Evolutionary conservation across 2,329 filamentous ascomycete genomes (phyloP).

Genomic region (Coleophoma crateriformis): DNA sequence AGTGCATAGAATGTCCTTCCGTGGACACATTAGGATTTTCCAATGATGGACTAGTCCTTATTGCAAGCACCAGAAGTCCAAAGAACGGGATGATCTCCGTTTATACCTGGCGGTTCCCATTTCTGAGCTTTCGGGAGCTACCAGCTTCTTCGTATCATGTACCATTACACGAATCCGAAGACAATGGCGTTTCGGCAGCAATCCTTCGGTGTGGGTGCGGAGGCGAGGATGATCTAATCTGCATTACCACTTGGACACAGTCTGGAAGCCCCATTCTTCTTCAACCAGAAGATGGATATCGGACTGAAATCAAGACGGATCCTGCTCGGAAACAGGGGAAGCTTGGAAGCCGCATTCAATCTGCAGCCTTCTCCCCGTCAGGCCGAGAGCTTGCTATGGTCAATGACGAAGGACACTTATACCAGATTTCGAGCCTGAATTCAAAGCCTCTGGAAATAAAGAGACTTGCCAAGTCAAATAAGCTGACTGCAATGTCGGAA

Average conservation of each 20-base stretch:
- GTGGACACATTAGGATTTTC: conserved; percentile 36
- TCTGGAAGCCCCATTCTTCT: conserved; percentile 33
- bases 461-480: conserved; percentile 29
- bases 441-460: conserved; percentile 31
- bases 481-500: conserved; percentile 31
- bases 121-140: conserved; percentile 29
- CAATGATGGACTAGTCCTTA: conserved; percentile 31
- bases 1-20: conserved; percentile 29
- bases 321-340: conserved; percentile 24
- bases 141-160: conserved; percentile 31
- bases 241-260: conserved; percentile 36
- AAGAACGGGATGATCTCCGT: conserved; percentile 32
- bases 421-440: conserved; percentile 31
- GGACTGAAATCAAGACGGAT: conserved; percentile 28
- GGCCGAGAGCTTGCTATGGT: conserved; percentile 33
- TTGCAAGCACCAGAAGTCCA: conserved; percentile 30
- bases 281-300: conserved; percentile 31
- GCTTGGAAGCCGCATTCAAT: conserved; percentile 33
- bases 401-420: conserved; percentile 34
- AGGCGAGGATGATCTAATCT: conserved; percentile 30
- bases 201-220: conserved; percentile 28
- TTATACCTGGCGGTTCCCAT: conserved; percentile 33
- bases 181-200: conserved; percentile 31
- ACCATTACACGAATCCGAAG: conserved; percentile 34
- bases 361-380: conserved; percentile 31